These are phyloP conservation scores for Oryza australiensis DNA, from an alignment of 176 grass and related monocot genomes.

Conservation along the genomic window DNA sequence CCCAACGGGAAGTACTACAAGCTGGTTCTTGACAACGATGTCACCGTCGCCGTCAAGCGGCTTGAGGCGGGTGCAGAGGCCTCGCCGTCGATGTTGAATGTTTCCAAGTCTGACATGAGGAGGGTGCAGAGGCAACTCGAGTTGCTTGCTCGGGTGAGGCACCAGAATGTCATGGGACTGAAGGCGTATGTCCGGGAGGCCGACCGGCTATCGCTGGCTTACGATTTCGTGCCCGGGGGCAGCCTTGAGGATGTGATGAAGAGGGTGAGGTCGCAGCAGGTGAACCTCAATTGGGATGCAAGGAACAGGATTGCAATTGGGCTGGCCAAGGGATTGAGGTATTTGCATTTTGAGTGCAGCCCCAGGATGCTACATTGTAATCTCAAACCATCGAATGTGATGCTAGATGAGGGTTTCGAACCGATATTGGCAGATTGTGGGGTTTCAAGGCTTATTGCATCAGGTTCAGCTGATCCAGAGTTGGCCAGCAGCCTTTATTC, in stretches of 20 bases:
- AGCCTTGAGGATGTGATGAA: conserved; percentile 95
- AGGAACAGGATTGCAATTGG: conserved; percentile 80
- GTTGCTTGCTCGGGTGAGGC: conserved; percentile 61
- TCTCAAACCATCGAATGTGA: conserved; percentile 80
- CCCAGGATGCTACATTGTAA: conserved; percentile 75
- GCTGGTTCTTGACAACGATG: conserved; percentile 62
- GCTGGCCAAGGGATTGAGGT: conserved; percentile 70
- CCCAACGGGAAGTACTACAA: conserved; percentile 67
- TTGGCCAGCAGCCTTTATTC: conserved; percentile 49
- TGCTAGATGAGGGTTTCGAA: conserved; percentile 81
- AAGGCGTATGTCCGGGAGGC: conserved; percentile 79
- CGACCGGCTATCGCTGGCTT: conserved; percentile 71
- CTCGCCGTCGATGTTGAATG: conserved; percentile 31
- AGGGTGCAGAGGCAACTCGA: conserved; percentile 86
- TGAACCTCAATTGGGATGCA: conserved; percentile 66
- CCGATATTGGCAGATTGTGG: conserved; percentile 72
- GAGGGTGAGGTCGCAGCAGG: conserved; percentile 73
- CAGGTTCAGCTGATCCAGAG: conserved; percentile 43
- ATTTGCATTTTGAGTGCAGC: conserved; percentile 87
- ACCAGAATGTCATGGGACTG: conserved; percentile 77
- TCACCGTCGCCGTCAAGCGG: conserved; percentile 75
- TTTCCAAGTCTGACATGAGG: conserved; percentile 77
- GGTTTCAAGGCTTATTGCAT: conserved; percentile 51
- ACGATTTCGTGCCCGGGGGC: conserved; percentile 63
- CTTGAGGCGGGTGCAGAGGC: conserved; percentile 40